phyloP scores from a whole-genome alignment of 1,284 basidiomycete species.

The Pterulicium gracile region DNA sequence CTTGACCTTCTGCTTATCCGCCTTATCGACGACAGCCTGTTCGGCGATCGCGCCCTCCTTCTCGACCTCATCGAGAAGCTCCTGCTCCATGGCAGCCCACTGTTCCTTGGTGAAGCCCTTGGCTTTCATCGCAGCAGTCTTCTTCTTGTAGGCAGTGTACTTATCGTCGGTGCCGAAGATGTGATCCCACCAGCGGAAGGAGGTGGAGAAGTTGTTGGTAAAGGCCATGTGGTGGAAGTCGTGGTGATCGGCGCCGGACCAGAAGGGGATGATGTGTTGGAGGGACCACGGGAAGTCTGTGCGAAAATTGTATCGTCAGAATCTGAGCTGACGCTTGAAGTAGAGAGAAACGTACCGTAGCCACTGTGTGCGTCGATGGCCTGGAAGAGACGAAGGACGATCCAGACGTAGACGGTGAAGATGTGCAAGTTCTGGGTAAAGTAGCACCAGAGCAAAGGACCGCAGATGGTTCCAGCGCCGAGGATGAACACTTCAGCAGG shows the following conservation, averaged over 20 bases:
- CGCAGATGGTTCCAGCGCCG: constrained; percentile 76
- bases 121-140: constrained; percentile 33
- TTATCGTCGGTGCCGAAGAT: constrained; percentile 81
- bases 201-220: constrained; percentile 84
- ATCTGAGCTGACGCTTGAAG: neutral
- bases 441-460: constrained; percentile 80
- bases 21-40: constrained; percentile 13
- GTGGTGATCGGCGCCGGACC: constrained; percentile 98
- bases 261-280: constrained; percentile 90
- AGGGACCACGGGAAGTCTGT: constrained; percentile 97
- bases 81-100: constrained; percentile 29
- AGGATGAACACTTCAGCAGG: constrained; percentile 91
- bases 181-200: constrained; percentile 88
- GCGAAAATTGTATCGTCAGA: constrained; percentile 5
- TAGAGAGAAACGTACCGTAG: constrained; percentile 52
- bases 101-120: constrained; percentile 27
- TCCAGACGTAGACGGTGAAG: constrained; percentile 90
- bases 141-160: constrained; percentile 61
- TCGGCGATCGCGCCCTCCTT: constrained; percentile 41
- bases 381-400: constrained; percentile 90
- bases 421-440: constrained; percentile 76
- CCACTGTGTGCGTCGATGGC: constrained; percentile 97
- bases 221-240: constrained; percentile 95
- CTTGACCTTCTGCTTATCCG: neutral
- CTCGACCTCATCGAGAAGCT: constrained; percentile 37